Base-by-base conservation (phyloP, 805 yeast species). In the Komagataella populi region DNA sequence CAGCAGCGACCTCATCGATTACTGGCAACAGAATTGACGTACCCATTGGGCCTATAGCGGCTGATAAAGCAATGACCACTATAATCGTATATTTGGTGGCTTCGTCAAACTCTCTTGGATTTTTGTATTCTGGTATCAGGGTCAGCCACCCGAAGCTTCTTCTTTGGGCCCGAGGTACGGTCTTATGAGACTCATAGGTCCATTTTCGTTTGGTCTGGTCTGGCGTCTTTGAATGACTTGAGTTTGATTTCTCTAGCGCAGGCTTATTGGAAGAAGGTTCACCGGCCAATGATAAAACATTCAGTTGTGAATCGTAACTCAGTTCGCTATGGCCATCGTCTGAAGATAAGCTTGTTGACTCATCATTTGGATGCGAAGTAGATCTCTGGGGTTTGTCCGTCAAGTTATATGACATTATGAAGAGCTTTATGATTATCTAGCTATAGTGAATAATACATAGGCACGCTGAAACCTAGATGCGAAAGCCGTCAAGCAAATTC, bases 11-110 rank as follows among this genome's bases (percentile, higher is more conserved):
- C 50, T 78, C 76, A 39, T 77, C 77, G 18, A 86, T 76, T 0
- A 93, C 91, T 0, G 96, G 96, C 49, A 84, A 75, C 59, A 87
- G 71, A 49, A 87, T 85, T 0, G 93, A 83, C 1, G 93, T 83
- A 10, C 93, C 95, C 93, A 87, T 84, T 5, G 96, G 95, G 0
- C 95, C 96, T 51, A 84, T 75, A 61, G 84, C 68, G 1, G 90
- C 84, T 6, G 90, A 89, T 53, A 77, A 67, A 0, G 91, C 90
- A 49, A 87, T 78, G 14, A 85, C 68, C 39, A 76, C 68, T 0
- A 85, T 84, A 47, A 87, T 70, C n/a, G 72, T 51, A 49, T 65
- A 59, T 59, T 87, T 86, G 51, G 73, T 60, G 2, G 54, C 53
- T 1, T 56, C 52, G 4, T 88, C 81, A 57, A 83, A 79, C 14